Evolutionary conservation across 2,329 filamentous ascomycete species (phyloP).

Genomic region (Aspergillus persii): DNA sequence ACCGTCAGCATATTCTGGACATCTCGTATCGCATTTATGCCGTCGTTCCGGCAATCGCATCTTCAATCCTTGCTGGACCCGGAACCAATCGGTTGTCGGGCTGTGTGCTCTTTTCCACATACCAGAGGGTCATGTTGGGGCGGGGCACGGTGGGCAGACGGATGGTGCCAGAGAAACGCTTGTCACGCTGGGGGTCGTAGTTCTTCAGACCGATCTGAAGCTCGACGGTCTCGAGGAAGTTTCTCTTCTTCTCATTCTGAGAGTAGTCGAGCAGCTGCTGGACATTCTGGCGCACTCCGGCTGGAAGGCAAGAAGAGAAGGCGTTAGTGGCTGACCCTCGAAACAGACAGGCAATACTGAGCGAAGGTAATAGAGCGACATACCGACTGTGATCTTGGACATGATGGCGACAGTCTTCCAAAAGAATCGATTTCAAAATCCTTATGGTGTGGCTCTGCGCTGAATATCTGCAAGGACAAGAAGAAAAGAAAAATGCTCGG

Average conservation of each 20-base stretch:
- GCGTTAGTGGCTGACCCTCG: neutral
- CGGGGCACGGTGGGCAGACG: conserved; percentile 88
- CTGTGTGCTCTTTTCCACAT: conserved; percentile 32
- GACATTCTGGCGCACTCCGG: conserved; percentile 95
- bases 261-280: conserved; percentile 93
- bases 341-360: neutral
- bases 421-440: conserved; percentile 59
- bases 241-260: conserved; percentile 92
- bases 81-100: neutral
- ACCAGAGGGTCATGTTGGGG: conserved; percentile 86
- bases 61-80: no score
- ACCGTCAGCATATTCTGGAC: conserved; percentile 12
- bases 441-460: conserved; percentile 71
- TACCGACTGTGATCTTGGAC: conserved; percentile 60
- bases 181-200: conserved; percentile 99
- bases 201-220: conserved; percentile 93
- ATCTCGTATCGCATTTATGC: neutral
- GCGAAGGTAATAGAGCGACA: conserved; percentile 20
- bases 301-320: conserved; percentile 40
- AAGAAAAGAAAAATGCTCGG: conserved; percentile 13
- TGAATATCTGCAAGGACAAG: conserved; percentile 31
- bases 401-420: conserved; percentile 75
- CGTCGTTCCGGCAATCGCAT: neutral
- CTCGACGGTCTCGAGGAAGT: conserved; percentile 89
- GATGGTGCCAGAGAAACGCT: conserved; percentile 99